Evolutionary conservation across 176 grass and related monocot species (phyloP).

Genomic region (Elymus sibiricus): DNA sequence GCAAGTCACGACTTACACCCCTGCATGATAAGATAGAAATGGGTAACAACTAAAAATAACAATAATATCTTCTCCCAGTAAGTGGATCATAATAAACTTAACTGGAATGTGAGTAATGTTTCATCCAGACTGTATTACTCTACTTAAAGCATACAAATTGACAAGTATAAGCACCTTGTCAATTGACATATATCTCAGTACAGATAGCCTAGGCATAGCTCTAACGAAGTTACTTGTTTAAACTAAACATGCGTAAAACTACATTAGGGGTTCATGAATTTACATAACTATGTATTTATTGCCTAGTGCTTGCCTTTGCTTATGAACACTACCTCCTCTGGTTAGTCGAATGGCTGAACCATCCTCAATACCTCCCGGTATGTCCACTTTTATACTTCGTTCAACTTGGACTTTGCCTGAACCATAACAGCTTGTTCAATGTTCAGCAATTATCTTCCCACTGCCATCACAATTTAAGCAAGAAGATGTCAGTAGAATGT

Average conservation of each 20-base stretch:
- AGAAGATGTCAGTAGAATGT: constrained; percentile 67
- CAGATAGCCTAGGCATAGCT: not conserved
- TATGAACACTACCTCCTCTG: constrained; percentile 72
- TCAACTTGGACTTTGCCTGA: constrained; percentile 61
- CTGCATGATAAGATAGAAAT: constrained; percentile 47
- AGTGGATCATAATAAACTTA: not conserved
- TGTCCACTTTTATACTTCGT: constrained; percentile 50
- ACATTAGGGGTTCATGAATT: not conserved
- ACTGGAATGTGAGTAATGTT: constrained; percentile 13
- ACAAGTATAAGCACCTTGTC: not conserved
- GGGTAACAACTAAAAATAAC: constrained; percentile 6
- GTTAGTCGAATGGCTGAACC: constrained; percentile 62
- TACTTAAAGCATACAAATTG: not conserved
- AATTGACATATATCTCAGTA: not conserved
- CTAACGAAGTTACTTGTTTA: not conserved
- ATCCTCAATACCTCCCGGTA: constrained; percentile 82
- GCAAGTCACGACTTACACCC: constrained; percentile 59
- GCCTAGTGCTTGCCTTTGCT: constrained; percentile 49
- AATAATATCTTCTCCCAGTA: not conserved
- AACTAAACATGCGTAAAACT: constrained; percentile 14
- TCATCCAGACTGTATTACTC: not conserved
- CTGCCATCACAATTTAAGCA: constrained; percentile 78
- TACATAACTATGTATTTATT: not conserved
- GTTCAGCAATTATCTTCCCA: constrained; percentile 73
- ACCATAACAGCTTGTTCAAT: constrained; percentile 69